Percentiles rank a stretch among this genome's conserved stretches.
Evolutionary conservation across 2,329 filamentous ascomycete species (phyloP).

Genomic region (Teratosphaeria gauchensis): DNA sequence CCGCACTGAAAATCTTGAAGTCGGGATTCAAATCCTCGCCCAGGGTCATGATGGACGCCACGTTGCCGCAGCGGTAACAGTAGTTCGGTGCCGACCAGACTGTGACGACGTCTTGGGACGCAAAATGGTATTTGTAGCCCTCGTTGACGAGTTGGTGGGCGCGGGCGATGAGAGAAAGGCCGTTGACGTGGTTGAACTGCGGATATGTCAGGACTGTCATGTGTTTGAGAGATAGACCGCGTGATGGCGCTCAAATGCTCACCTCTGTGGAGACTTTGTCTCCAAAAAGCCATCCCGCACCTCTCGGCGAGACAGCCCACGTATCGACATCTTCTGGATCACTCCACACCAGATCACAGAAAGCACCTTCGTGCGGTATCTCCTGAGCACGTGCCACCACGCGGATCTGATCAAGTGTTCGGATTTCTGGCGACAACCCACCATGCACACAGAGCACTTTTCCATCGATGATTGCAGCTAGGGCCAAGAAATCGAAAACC

Average conservation of each 20-base stretch:
- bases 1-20: conserved; percentile 85
- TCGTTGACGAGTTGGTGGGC: conserved; percentile 70
- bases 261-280: conserved; percentile 63
- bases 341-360: conserved; percentile 68
- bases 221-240: not conserved
- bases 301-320: conserved; percentile 57
- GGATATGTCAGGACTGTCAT: not conserved
- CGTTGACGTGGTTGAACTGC: conserved; percentile 66
- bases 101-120: conserved; percentile 83
- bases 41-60: conserved; percentile 79
- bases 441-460: conserved; percentile 66
- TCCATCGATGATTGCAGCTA: conserved; percentile 64
- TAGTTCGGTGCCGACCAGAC: conserved; percentile 91
- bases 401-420: conserved; percentile 65
- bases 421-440: conserved; percentile 61
- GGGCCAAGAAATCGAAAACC: conserved; percentile 66
- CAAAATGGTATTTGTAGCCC: conserved; percentile 86
- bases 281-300: conserved; percentile 58
- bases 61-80: conserved; percentile 92
- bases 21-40: conserved; percentile 75
- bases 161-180: conserved; percentile 59
- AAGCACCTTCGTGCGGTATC: conserved; percentile 67
- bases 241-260: conserved; percentile 4
- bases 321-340: conserved; percentile 62
- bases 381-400: conserved; percentile 66